Evolutionary conservation across 306 rosid species (phyloP).

Genomic region (Castanospermum australe): DNA sequence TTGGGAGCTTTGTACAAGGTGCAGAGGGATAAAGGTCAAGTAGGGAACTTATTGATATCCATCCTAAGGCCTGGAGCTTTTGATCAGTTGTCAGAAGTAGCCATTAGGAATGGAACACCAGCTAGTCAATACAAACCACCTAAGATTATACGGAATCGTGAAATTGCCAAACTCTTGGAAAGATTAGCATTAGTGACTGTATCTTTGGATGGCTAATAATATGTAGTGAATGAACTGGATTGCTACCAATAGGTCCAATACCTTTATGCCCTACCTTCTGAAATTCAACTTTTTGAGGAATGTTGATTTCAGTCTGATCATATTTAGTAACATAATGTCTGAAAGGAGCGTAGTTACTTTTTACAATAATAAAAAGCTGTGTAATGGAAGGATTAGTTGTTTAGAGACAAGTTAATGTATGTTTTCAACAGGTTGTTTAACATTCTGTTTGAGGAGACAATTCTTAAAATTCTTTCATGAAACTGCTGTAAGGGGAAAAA

Average conservation of each 20-base stretch:
- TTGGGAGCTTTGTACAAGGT: slow-evolving; percentile 63
- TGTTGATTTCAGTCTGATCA: neutral
- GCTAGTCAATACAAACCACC: slow-evolving; percentile 72
- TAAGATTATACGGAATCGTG: slow-evolving; percentile 55
- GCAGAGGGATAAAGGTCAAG: slow-evolving; percentile 44
- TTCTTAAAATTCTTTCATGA: neutral
- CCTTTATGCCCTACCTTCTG: neutral
- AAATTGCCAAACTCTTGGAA: slow-evolving; percentile 43
- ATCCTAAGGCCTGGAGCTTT: slow-evolving; percentile 52
- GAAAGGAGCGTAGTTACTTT: neutral
- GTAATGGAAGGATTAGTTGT: slow-evolving; percentile 12
- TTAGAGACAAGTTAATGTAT: neutral
- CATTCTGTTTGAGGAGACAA: neutral
- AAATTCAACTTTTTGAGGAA: neutral
- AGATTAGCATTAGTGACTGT: slow-evolving; percentile 25
- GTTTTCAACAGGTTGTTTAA: neutral
- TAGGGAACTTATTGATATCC: slow-evolving; percentile 39
- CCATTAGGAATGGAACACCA: slow-evolving; percentile 55
- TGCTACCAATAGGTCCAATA: neutral
- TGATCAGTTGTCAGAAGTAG: slow-evolving; percentile 41
- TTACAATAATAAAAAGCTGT: neutral
- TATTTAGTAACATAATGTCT: neutral
- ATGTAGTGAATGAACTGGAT: neutral
- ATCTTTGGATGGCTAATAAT: slow-evolving; percentile 26
- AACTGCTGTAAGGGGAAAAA: neutral